Base-by-base conservation (phyloP, 2,329 filamentous ascomycete genomes). In the Fusarium siculi region DNA sequence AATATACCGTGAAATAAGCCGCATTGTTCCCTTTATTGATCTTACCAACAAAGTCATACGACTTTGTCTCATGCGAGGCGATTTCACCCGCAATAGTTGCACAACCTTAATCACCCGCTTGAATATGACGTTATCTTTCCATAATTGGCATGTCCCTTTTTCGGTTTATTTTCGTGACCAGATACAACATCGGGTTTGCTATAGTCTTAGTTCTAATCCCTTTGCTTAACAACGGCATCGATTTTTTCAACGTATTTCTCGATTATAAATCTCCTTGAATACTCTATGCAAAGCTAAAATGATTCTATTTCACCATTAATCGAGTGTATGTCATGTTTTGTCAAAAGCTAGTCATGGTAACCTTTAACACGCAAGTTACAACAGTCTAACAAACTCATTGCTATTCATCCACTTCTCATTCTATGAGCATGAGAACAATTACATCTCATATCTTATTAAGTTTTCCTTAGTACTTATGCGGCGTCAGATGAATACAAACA, bases 41-140 rank as follows among this genome's bases (percentile, higher is more conserved):
- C 8, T n/a, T 55, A 32, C 40, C 16, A 39, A 47, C 36, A 28
- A 37, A 59, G 23, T 66, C 62, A 44, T 66, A 66, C 52, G 63
- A 66, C 46, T 59, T 39, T 43, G 21, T 42, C 57, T 21, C n/a
- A 28, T n/a, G 15, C 9, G 25, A 47, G 32, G 63, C 47, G 42
- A 54, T 34, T 43, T 62, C n/a, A 36, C 62, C 62, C 63, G 62
- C n/a, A 25, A 36, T 23, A 16, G 16, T 18, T 59, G 8, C 47
- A 36, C 9, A 7, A 18, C 32, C 7, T 23, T 23, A 6, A 36
- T 10, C 23, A 42, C 16, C 12, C 4, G 16, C 19, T 37, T 21
- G 4, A 9, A 19, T 36, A 30, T 40, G 32, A 32, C 19, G 32
- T 50, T 40, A 15, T 25, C 12, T 61, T 36, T 30, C 16, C 34